Evolutionary conservation across 2,329 filamentous ascomycete genomes (phyloP).

Genomic region (Aurifilum marmelostoma): DNA sequence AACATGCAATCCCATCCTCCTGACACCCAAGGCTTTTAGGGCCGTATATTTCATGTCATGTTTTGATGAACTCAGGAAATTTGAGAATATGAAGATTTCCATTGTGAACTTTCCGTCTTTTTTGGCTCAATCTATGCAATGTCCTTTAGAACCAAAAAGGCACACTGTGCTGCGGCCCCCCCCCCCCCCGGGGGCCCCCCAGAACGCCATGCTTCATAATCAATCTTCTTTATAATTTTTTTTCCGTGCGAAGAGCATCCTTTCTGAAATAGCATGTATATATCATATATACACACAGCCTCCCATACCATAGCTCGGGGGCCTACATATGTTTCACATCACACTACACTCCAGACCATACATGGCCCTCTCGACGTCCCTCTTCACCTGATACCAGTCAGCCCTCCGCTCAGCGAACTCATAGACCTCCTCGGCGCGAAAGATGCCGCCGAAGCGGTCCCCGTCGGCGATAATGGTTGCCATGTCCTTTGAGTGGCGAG

Average conservation of each 20-base stretch:
- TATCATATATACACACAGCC: not conserved
- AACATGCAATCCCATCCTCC: no score
- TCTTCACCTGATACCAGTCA: conserved; percentile 92
- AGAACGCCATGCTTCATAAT: not conserved
- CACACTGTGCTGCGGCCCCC: no score
- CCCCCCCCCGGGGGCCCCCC: no score
- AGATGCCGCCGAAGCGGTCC: conserved; percentile 88
- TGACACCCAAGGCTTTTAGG: no score
- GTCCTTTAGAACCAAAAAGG: not conserved
- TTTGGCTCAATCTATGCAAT: no score
- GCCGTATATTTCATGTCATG: no score
- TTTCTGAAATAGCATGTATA: not conserved
- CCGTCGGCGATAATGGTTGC: conserved; percentile 92
- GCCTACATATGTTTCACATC: conserved; percentile 67
- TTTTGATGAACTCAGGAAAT: no score
- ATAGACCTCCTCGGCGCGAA: conserved; percentile 94
- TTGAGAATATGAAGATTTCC: no score
- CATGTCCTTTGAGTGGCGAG: conserved; percentile 87
- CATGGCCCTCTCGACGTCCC: conserved; percentile 92
- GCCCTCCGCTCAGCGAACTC: conserved; percentile 93
- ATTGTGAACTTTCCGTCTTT: no score
- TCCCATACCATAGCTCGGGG: no score
- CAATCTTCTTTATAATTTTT: no score
- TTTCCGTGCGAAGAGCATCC: not conserved
- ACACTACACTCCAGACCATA: conserved; percentile 87